Evolutionary conservation across 2,329 filamentous ascomycete species (phyloP), one percentile per base, ranked within the genome.

Genomic region (Dryadomyces sulphureus): DNA sequence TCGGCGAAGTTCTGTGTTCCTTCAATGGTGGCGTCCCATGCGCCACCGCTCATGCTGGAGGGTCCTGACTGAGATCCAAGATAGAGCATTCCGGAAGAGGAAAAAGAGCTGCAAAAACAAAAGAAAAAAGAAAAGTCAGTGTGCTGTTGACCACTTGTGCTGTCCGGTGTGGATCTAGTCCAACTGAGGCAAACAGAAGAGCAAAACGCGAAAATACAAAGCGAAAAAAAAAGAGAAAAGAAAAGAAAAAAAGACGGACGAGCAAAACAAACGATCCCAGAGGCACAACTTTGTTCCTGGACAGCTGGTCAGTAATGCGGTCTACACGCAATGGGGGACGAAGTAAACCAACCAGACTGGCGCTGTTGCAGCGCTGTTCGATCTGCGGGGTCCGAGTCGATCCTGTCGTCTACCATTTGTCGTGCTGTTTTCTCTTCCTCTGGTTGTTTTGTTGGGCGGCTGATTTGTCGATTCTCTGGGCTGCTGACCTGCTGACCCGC

Each of bases 1-100:
- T 70, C 67, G 60, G 65, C 66, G 60, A 75, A 73, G 70, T 72
- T 73, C 69, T 76, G 73, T 72, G 70, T 56, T 57, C 71, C 72
- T 70, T 77, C 73, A 66, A 64, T 64, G 66, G 70, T 63, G 58
- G 68, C 58, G 55, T 69, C 72, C 73, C 73, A 77, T 57, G 70
- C 64, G 59, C 70, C 66, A 65, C 70, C 66, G 55, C 61, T 61
- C 50, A 73, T 67, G 67, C 74, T 72, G 58, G 69, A 14, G 17
- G 46, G 34, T 42, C 49, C 49, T 41, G 46, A 24, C 27, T 47
- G 47, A 45, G 48, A 41, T 43, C 45, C 45, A 62, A 70, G 74
- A 64, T 71, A 66, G 69, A 74, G 73, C 60, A 73, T 67, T 60
- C 68, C 68, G 54, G 63, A 62, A 55, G 68, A 58, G 61, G 69